A percentile compares a stretch with the other conserved stretches of the same genome.
Evolutionary conservation across 2,329 filamentous ascomycete species (phyloP).

Genomic region (Drechmeria coniospora): DNA sequence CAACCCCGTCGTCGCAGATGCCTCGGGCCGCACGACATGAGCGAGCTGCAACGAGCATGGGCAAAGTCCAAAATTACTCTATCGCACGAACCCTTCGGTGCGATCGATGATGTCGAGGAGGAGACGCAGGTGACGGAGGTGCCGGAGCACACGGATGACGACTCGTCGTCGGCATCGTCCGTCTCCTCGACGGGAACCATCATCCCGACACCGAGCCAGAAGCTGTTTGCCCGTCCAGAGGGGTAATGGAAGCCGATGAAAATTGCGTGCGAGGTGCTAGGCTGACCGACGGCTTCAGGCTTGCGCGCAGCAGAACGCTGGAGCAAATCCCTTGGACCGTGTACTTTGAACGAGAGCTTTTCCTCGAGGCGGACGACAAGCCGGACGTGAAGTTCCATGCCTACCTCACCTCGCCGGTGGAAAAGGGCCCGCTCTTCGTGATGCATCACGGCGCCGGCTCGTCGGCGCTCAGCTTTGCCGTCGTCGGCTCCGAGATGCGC

Average conservation of each 20-base stretch:
- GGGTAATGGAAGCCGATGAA: slow-evolving; percentile 33
- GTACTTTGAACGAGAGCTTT: slow-evolving; percentile 82
- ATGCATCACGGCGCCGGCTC: slow-evolving; percentile 92
- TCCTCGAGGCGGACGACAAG: slow-evolving; percentile 37
- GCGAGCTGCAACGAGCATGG: slow-evolving; percentile 65
- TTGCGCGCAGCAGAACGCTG: slow-evolving; percentile 35
- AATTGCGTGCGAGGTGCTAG: background rate
- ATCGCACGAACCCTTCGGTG: slow-evolving; percentile 32
- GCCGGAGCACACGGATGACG: slow-evolving; percentile 34
- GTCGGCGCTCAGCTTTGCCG: slow-evolving; percentile 81
- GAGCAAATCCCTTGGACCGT: slow-evolving; percentile 70
- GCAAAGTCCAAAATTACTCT: slow-evolving; percentile 58
- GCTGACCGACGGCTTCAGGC: slow-evolving; percentile 17
- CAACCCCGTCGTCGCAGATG: too few species aligned
- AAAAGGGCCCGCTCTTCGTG: slow-evolving; percentile 68
- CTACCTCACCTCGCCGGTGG: slow-evolving; percentile 71
- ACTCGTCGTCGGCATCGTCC: slow-evolving; percentile 64
- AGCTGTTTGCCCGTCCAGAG: slow-evolving; percentile 56
- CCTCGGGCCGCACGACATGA: slow-evolving; percentile 43
- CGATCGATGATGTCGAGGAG: slow-evolving; percentile 37
- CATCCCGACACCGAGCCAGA: slow-evolving; percentile 59
- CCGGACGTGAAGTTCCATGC: slow-evolving; percentile 55
- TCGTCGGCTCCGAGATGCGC: slow-evolving; percentile 62
- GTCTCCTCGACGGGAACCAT: slow-evolving; percentile 88
- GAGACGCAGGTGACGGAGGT: slow-evolving; percentile 28